Percentiles rank a stretch among this genome's conserved stretches.
Evolutionary conservation across 805 yeast species (phyloP).

Genomic region (Priceomyces castillae): DNA sequence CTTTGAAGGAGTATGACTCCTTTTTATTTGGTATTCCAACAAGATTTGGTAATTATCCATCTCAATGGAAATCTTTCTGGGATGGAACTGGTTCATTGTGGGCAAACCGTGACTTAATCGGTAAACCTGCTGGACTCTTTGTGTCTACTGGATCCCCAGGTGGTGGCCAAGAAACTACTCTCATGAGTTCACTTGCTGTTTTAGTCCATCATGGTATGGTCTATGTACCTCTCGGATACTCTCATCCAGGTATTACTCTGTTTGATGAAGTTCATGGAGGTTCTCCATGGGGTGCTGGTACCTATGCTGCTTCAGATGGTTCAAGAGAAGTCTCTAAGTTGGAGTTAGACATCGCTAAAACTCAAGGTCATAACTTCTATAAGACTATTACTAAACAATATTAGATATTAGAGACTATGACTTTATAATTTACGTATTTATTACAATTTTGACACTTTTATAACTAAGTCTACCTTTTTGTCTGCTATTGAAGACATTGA

Average conservation of each 20-base stretch:
- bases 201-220: slow-evolving; percentile 77
- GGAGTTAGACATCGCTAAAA: slow-evolving; percentile 59
- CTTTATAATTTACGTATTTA: too few species aligned
- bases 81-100: slow-evolving; percentile 76
- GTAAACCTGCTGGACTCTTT: slow-evolving; percentile 75
- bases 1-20: slow-evolving; percentile 64
- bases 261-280: slow-evolving; percentile 70
- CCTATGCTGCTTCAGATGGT: slow-evolving; percentile 69
- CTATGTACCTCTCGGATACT: slow-evolving; percentile 77
- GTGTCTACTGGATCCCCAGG: slow-evolving; percentile 72
- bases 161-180: slow-evolving; percentile 78
- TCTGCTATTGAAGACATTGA: too few species aligned
- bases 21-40: slow-evolving; percentile 81
- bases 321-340: slow-evolving; percentile 60
- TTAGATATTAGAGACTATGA: not conserved
- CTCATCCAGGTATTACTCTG: slow-evolving; percentile 47
- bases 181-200: slow-evolving; percentile 55
- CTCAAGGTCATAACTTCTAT: slow-evolving; percentile 61
- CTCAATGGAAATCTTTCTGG: slow-evolving; percentile 78
- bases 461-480: too few species aligned
- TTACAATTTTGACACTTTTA: too few species aligned
- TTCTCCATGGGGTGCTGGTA: slow-evolving; percentile 86
- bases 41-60: slow-evolving; percentile 72
- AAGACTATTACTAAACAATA: slow-evolving; percentile 7
- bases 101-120: slow-evolving; percentile 66